Percentiles rank a stretch among this genome's conserved stretches.
Conservation (phyloP, 805 yeast genomes). For the Saturnispora mendoncae region DNA sequence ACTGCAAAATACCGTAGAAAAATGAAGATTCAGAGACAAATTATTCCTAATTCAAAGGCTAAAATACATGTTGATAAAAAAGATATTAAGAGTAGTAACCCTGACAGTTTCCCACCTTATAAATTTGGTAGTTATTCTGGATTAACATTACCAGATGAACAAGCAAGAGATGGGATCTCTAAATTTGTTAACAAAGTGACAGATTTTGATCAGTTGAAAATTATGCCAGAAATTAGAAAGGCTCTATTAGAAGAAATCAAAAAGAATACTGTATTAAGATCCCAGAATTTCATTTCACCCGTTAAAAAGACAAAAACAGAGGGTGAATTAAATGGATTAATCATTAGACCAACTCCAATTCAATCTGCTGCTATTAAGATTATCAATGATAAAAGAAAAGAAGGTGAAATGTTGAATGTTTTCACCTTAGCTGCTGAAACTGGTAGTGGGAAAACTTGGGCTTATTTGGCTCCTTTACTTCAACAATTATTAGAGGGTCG, state of each 20-base stretch:
- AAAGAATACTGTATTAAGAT: conserved; percentile 33
- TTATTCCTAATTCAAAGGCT: conserved; percentile 12
- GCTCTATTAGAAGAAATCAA: conserved; percentile 50
- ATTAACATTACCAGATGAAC: conserved; percentile 33
- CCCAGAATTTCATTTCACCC: conserved; percentile 26
- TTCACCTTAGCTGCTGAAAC: conserved; percentile 92
- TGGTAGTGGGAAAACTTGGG: conserved; percentile 94
- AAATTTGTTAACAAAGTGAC: conserved; percentile 43
- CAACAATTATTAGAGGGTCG: conserved; percentile 60
- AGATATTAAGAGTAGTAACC: conserved; percentile 4
- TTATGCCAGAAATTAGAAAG: conserved; percentile 58
- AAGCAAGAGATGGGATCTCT: conserved; percentile 28
- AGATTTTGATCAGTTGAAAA: conserved; percentile 56
- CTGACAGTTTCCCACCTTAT: conserved; percentile 23
- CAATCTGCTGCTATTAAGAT: conserved; percentile 68
- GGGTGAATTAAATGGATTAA: conserved; percentile 28
- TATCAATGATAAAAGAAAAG: conserved; percentile 35
- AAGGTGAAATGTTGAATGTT: conserved; percentile 37
- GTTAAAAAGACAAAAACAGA: conserved; percentile 27
- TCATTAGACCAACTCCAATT: conserved; percentile 63
- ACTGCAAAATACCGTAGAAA: conserved; percentile 1
- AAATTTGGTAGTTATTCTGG: conserved; percentile 44
- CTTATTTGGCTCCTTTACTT: conserved; percentile 70
- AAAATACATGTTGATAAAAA: neutral
- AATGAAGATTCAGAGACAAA: conserved; percentile 15